These are phyloP conservation scores for Suillus subalutaceus DNA, from an alignment of 768 basidiomycete genomes.

Conservation along the genomic window DNA sequence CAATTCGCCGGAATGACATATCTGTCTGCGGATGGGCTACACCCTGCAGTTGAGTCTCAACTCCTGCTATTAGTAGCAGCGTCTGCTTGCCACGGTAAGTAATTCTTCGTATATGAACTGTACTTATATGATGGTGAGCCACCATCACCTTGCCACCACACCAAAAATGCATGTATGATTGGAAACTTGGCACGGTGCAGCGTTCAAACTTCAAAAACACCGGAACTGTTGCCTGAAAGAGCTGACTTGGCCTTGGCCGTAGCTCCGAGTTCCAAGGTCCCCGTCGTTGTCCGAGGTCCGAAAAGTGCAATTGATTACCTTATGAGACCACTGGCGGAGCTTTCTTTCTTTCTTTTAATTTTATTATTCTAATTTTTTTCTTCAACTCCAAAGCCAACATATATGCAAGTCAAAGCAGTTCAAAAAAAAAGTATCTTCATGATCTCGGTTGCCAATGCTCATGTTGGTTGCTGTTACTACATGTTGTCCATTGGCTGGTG, in stretches of 20 bases:
- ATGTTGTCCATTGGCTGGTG: neutral
- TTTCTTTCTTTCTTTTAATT: too few relatives aligned
- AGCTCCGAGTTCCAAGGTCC: neutral
- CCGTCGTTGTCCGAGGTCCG: neutral
- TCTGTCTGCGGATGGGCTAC: neutral
- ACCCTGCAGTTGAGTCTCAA: neutral
- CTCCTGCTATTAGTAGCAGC: neutral
- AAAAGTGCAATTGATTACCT: too few relatives aligned
- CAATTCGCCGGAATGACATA: neutral
- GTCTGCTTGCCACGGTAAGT: neutral
- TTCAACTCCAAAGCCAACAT: neutral
- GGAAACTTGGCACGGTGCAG: neutral
- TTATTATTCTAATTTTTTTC: too few relatives aligned
- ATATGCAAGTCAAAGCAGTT: neutral
- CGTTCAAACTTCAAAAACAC: neutral
- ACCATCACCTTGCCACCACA: conserved; percentile 9
- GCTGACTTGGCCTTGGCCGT: neutral
- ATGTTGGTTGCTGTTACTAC: neutral
- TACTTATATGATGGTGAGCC: neutral
- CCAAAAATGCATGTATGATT: neutral
- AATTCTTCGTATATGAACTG: neutral
- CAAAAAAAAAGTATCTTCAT: neutral
- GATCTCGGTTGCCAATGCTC: neutral
- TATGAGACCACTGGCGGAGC: too few relatives aligned
- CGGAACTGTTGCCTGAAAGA: neutral